A percentile compares a stretch with the other conserved stretches of the same genome.
These are phyloP conservation scores for Hapsidospora chrysogenum DNA, from an alignment of 495 filamentous ascomycete genomes.

Conservation along the genomic window DNA sequence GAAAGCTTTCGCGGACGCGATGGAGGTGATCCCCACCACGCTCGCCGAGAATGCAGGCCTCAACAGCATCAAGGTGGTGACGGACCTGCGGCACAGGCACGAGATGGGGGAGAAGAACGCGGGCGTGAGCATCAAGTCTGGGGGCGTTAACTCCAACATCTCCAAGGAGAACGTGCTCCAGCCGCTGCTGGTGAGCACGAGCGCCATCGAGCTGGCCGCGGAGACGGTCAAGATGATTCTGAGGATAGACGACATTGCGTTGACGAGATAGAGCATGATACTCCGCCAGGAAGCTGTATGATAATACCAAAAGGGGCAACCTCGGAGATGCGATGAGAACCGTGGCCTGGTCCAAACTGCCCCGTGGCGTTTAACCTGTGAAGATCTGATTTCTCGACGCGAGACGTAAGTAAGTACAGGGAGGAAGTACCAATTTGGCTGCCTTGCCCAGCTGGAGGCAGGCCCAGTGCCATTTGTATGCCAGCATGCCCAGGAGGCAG, in stretches of 20 bases:
- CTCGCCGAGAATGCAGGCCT: slow-evolving; percentile 94
- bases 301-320: slow-evolving; percentile 1
- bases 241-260: slow-evolving; percentile 86
- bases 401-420: no score
- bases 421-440: no score
- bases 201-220: slow-evolving; percentile 87
- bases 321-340: no score
- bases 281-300: slow-evolving; percentile 1
- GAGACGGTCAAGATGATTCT: slow-evolving; percentile 99
- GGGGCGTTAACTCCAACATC: slow-evolving; percentile 88
- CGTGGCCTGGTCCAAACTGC: no score
- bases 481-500: no score
- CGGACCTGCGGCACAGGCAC: slow-evolving; percentile 83
- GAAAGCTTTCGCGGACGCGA: slow-evolving; percentile 94
- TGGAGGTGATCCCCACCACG: slow-evolving; percentile 94
- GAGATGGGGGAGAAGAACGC: slow-evolving; percentile 90
- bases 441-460: no score
- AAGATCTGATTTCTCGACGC: neutral
- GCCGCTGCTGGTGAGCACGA: slow-evolving; percentile 88
- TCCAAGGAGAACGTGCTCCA: slow-evolving; percentile 96
- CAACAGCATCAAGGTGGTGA: slow-evolving; percentile 98
- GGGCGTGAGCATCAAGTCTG: slow-evolving; percentile 91
- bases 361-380: neutral
- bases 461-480: no score
- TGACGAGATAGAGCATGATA: slow-evolving; percentile 14